Percentiles rank a stretch among this genome's conserved stretches.
Evolutionary conservation across 805 yeast species (phyloP).

Genomic region (Candida tammaniensis): DNA sequence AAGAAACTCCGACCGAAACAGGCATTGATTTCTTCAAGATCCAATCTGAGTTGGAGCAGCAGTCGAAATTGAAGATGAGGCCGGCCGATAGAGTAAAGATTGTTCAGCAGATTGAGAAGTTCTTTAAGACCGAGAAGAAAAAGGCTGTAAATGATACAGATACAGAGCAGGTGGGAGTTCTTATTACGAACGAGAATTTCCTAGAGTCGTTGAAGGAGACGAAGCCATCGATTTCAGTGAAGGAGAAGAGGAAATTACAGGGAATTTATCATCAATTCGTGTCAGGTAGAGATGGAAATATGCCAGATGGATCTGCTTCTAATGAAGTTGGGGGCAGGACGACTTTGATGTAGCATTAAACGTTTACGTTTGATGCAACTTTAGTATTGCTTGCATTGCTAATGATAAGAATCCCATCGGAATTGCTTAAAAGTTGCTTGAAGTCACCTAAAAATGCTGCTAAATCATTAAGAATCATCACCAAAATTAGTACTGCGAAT

Average conservation of each 20-base stretch:
- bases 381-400: background rate
- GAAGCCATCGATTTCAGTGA: slow-evolving; percentile 80
- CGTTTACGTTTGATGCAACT: no score
- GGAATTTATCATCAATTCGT: slow-evolving; percentile 70
- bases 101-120: slow-evolving; percentile 41
- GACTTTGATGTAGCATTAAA: slow-evolving; percentile 62
- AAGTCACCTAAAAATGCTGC: no score
- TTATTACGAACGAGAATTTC: slow-evolving; percentile 55
- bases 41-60: slow-evolving; percentile 20
- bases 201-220: slow-evolving; percentile 66
- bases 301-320: slow-evolving; percentile 84
- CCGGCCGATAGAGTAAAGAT: slow-evolving; percentile 41
- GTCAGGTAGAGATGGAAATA: slow-evolving; percentile 75
- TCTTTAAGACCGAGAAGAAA: slow-evolving; percentile 17
- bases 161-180: slow-evolving; percentile 26
- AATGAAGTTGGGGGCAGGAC: slow-evolving; percentile 82
- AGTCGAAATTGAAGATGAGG: slow-evolving; percentile 25
- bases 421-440: no score
- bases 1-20: slow-evolving; percentile 16
- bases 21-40: slow-evolving; percentile 44
- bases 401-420: no score
- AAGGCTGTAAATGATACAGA: slow-evolving; percentile 1
- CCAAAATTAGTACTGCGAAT: no score
- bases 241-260: slow-evolving; percentile 62
- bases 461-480: no score